Evolutionary conservation across 768 basidiomycete genomes (phyloP), one percentile per base, ranked within the genome.

Genomic region (Xerocomellus chrysenteron): DNA sequence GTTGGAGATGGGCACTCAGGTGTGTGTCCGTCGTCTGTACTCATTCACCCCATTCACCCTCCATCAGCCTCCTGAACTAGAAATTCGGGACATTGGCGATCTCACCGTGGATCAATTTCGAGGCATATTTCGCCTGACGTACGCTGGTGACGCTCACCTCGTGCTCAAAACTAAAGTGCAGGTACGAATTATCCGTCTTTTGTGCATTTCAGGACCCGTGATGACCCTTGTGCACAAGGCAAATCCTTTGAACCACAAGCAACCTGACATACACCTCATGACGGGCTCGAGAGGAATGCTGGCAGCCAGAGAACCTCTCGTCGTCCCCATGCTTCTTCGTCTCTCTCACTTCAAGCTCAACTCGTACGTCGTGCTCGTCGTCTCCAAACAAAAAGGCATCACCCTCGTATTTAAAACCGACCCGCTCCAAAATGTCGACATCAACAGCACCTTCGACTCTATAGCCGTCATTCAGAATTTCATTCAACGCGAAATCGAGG

Each of bases 371-470:
- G 95, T 98, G 61, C 86, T 99, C 55, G 95, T 98, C 65, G 92
- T 99, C 55, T 98, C 95, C 26, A 91, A 92, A 63, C 92, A 94
- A 70, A 98, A 98, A 68, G 97, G 97, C 42, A 98, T 98, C 69
- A 98, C 97, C 1, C 85, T 99, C 51, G 97, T 98, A 26, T 99
- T 99, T 85, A 98, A 98, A 77, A 98, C 97, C 36, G 97, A 99
- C 74, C 97, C 97, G 2, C 82, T 99, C 39, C 94, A 99, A 74
- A 92, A 93, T 62, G 94, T 99, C 51, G 92, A 98, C 68, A 98
- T 99, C 69, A 94, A 90, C 73, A 91, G 89, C 71, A 98, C 95
- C 3, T 99, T 99, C 66, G 97, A 99, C 73, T 94, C 92, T 4
- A 96, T 99, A 60, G 93, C 92, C 45, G 95, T 98, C 61, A 97